A percentile compares a stretch with the other conserved stretches of the same genome.
Conservation (phyloP, 768 basidiomycete genomes). For the Pholiota microspora region DNA sequence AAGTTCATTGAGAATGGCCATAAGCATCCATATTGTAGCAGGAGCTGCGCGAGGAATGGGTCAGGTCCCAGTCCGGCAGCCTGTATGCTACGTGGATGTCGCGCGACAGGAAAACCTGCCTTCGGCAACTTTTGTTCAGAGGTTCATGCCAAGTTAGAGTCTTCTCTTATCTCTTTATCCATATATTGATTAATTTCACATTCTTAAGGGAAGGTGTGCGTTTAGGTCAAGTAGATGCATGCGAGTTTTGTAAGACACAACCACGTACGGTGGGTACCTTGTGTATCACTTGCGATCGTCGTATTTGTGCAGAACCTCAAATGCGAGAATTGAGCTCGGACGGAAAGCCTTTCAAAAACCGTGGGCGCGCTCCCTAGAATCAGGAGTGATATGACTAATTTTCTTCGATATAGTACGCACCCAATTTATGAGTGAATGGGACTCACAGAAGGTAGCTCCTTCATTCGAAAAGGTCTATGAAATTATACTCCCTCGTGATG, state of each 20-base stretch:
- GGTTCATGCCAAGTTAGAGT: constrained; percentile 55
- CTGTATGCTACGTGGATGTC: constrained; percentile 53
- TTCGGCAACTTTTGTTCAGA: constrained; percentile 59
- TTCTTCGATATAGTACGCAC: constrained; percentile 30
- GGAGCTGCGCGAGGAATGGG: constrained; percentile 54
- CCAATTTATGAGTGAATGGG: constrained; percentile 59
- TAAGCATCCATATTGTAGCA: constrained; percentile 59
- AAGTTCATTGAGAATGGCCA: constrained; percentile 62
- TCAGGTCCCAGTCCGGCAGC: constrained; percentile 34
- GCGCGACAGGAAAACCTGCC: constrained; percentile 45
- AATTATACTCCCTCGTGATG: constrained; percentile 40
- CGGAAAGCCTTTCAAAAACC: constrained; percentile 47
- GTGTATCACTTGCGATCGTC: constrained; percentile 52
- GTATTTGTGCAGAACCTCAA: constrained; percentile 37
- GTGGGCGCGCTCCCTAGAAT: constrained; percentile 31
- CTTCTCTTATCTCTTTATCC: neutral
- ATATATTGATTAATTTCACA: neutral
- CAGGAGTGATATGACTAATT: constrained; percentile 9
- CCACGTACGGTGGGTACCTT: constrained; percentile 45
- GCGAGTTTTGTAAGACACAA: constrained; percentile 44
- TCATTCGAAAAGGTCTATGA: constrained; percentile 58
- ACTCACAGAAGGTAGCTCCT: constrained; percentile 33
- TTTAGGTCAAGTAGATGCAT: constrained; percentile 45
- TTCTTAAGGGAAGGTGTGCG: constrained; percentile 52
- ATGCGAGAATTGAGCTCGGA: constrained; percentile 48